A percentile compares a stretch with the other conserved stretches of the same genome.
phyloP scores from a whole-genome alignment of 192 early-diverging fungal genomes.

The Coemansia sp. region DNA sequence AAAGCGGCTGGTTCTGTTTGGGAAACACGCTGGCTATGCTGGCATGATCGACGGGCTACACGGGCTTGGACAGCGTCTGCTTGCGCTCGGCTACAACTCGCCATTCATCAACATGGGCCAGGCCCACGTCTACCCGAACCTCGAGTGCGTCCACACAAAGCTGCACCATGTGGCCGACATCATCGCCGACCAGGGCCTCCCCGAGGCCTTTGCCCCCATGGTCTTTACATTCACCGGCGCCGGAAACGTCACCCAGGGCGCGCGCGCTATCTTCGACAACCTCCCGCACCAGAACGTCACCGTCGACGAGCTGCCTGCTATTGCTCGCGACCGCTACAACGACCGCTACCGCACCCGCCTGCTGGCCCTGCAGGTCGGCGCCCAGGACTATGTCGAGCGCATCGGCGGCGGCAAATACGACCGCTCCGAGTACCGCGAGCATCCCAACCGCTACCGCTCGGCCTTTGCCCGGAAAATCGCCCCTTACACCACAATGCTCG shows the following conservation, averaged over 20 bases:
- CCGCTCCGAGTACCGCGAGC: conserved; percentile 67
- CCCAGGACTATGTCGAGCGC: conserved; percentile 79
- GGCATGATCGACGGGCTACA: conserved; percentile 93
- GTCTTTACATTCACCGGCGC: conserved; percentile 87
- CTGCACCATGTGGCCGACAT: conserved; percentile 70
- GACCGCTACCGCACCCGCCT: conserved; percentile 59
- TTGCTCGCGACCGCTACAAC: conserved; percentile 62
- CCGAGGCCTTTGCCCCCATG: conserved; percentile 85
- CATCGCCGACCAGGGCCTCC: conserved; percentile 85
- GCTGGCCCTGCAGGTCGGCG: conserved; percentile 67
- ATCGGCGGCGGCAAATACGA: conserved; percentile 66
- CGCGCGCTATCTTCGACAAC: conserved; percentile 84
- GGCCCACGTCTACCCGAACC: conserved; percentile 71
- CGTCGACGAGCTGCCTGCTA: conserved; percentile 62
- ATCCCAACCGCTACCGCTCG: conserved; percentile 79
- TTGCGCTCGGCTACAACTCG: conserved; percentile 89
- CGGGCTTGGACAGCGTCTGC: conserved; percentile 85
- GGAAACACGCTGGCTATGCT: conserved; percentile 91
- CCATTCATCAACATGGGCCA: conserved; percentile 86
- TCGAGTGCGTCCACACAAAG: conserved; percentile 62
- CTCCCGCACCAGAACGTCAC: conserved; percentile 90
- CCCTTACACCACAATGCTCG: conserved; percentile 83
- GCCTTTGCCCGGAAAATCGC: conserved; percentile 86
- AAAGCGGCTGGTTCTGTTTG: conserved; percentile 88
- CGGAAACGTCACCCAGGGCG: conserved; percentile 91